These are phyloP conservation scores for Irpex rosettiformis DNA, from an alignment of 1,284 basidiomycete species.

Conservation along the genomic window DNA sequence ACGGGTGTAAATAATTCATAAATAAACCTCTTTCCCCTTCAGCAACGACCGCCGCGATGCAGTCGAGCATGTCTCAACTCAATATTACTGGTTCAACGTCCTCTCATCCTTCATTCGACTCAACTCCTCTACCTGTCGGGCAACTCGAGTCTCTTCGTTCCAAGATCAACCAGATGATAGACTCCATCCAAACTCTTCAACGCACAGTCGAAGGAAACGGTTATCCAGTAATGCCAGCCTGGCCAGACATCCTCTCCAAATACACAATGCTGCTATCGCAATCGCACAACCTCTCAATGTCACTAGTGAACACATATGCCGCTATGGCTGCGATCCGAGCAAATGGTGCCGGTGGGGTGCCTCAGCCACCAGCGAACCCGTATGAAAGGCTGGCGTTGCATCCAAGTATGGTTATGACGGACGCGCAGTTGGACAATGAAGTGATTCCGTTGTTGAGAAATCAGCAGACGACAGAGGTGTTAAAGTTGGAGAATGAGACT, in stretches of 20 bases:
- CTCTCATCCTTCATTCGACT: background rate
- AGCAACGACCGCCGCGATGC: background rate
- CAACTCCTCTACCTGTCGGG: slow-evolving; percentile 28
- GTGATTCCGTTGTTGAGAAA: slow-evolving; percentile 70
- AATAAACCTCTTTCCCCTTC: background rate
- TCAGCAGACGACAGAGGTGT: slow-evolving; percentile 71
- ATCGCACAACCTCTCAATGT: slow-evolving; percentile 67
- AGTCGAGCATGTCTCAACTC: background rate
- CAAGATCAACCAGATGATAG: slow-evolving; percentile 72
- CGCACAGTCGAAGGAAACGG: slow-evolving; percentile 58
- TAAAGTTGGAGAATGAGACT: slow-evolving; percentile 62
- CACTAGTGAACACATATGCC: slow-evolving; percentile 42
- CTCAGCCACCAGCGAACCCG: slow-evolving; percentile 33
- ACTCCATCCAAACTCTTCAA: slow-evolving; percentile 64
- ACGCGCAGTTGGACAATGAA: slow-evolving; percentile 65
- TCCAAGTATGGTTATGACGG: slow-evolving; percentile 52
- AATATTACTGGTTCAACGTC: background rate
- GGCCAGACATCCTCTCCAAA: slow-evolving; percentile 80
- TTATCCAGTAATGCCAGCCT: slow-evolving; percentile 57
- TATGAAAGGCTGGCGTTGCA: slow-evolving; percentile 66
- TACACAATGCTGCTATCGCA: slow-evolving; percentile 80
- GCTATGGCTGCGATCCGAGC: slow-evolving; percentile 16
- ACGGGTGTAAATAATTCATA: background rate
- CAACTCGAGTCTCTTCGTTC: slow-evolving; percentile 73
- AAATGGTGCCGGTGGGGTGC: slow-evolving; percentile 18